phyloP scores from a whole-genome alignment of 2,329 filamentous ascomycete genomes.

The Akanthomyces lecanii region DNA sequence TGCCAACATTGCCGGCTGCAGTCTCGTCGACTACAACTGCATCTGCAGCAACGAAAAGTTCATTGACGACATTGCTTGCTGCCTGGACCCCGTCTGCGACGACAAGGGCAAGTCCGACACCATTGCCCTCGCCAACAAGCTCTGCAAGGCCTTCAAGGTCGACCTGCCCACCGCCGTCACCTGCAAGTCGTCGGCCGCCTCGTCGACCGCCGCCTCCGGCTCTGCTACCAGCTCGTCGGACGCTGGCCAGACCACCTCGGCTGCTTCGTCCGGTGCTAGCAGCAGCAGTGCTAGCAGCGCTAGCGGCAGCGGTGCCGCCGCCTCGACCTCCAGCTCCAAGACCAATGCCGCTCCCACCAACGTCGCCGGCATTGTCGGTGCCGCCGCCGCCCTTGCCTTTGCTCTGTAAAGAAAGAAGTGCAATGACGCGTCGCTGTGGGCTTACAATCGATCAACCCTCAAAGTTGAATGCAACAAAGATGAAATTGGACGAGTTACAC shows the following conservation, averaged over 20 bases:
- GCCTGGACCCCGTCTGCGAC: constrained; percentile 34
- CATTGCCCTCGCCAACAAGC: constrained; percentile 34
- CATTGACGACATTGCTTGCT: constrained; percentile 40
- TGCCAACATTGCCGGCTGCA: constrained; percentile 35
- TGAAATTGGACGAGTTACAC: not conserved
- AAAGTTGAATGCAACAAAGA: not conserved
- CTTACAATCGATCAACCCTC: not conserved
- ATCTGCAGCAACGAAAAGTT: constrained; percentile 39
- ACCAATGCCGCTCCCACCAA: constrained; percentile 11
- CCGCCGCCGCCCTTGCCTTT: constrained; percentile 17
- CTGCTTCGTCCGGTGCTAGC: not conserved
- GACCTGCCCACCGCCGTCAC: constrained; percentile 34
- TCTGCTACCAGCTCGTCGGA: not conserved
- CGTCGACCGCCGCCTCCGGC: not conserved
- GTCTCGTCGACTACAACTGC: constrained; percentile 35
- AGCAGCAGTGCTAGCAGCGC: not conserved
- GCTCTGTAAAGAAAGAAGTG: not conserved
- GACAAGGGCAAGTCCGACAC: constrained; percentile 30
- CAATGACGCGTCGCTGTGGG: no score
- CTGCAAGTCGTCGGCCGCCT: constrained; percentile 27
- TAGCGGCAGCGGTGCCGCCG: not conserved
- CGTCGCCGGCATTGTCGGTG: constrained; percentile 16
- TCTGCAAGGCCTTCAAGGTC: constrained; percentile 36
- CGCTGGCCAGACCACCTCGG: not conserved
- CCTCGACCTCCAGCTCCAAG: constrained; percentile 4